These are phyloP conservation scores for Eucalyptus marginata DNA, from an alignment of 345 rosid genomes.

Conservation along the genomic window DNA sequence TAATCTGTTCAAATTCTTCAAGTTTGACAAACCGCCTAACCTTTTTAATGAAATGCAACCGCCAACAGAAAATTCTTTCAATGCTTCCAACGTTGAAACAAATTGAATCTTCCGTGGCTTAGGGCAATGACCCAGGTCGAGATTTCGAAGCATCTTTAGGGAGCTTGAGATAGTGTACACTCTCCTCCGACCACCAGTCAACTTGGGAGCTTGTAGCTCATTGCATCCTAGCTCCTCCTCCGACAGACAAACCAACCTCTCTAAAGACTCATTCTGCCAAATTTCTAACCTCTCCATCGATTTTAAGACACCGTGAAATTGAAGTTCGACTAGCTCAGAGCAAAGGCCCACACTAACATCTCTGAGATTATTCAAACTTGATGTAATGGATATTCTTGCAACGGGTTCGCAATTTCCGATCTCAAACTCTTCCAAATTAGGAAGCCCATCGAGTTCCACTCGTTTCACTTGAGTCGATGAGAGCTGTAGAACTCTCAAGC, in stretches of 20 bases:
- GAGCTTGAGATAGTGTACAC: accelerated
- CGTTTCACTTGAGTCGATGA: accelerated
- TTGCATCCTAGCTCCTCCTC: too few species aligned
- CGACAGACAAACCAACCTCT: background rate
- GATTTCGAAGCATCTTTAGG: background rate
- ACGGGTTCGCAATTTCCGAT: too few species aligned
- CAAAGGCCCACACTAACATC: accelerated
- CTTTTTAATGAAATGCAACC: accelerated
- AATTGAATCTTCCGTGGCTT: background rate
- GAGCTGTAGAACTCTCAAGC: accelerated
- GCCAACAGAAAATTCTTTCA: accelerated
- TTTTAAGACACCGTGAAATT: background rate
- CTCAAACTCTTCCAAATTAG: too few species aligned
- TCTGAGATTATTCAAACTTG: too few species aligned
- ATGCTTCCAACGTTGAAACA: background rate
- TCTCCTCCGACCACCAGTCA: accelerated
- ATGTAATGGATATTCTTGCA: too few species aligned
- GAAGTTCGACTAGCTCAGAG: background rate
- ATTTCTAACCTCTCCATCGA: too few species aligned
- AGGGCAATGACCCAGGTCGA: too few species aligned
- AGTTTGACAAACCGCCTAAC: background rate
- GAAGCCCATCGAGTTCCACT: too few species aligned
- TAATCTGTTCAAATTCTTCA: background rate
- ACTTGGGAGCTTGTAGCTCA: background rate
- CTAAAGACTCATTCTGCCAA: background rate